Evolutionary conservation across 140 eudicot species (phyloP).

Genomic region (Cichorium intybus): DNA sequence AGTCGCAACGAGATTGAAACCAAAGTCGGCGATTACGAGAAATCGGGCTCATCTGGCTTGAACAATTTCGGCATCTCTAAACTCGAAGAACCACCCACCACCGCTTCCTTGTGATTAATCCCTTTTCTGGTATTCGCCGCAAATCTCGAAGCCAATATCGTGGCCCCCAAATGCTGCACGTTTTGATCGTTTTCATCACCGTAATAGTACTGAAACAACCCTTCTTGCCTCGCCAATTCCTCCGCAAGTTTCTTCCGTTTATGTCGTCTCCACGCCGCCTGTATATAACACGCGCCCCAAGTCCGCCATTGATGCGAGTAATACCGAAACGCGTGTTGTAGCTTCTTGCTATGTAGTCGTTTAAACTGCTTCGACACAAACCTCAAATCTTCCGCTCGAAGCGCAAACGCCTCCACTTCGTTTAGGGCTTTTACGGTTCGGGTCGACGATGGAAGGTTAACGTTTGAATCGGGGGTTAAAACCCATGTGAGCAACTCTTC

Average conservation of each 20-base stretch:
- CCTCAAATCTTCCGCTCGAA: conserved; percentile 72
- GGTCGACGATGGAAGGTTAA: conserved; percentile 77
- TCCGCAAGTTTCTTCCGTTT: conserved; percentile 58
- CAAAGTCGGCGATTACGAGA: conserved; percentile 7
- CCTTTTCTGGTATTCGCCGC: conserved; percentile 70
- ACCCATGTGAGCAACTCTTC: conserved; percentile 90
- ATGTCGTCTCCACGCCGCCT: conserved; percentile 80
- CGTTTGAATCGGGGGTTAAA: conserved; percentile 44
- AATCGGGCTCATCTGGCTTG: conserved; percentile 75
- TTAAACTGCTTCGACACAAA: conserved; percentile 75
- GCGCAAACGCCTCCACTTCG: conserved; percentile 94
- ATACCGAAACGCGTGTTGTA: conserved; percentile 77
- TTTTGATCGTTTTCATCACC: conserved; percentile 26
- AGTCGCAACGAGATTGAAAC: too few species aligned
- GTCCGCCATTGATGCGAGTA: conserved; percentile 96
- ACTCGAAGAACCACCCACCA: conserved; percentile 27
- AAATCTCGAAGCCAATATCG: conserved; percentile 66
- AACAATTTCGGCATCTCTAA: conserved; percentile 67
- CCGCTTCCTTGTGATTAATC: conserved; percentile 29
- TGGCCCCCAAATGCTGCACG: conserved; percentile 51
- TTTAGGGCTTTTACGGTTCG: conserved; percentile 65
- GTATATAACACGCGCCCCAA: conserved; percentile 83
- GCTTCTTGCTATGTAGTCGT: conserved; percentile 78
- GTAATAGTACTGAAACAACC: conserved; percentile 27
- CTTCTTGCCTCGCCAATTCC: conserved; percentile 54